Conservation (phyloP, 495 filamentous ascomycete species). For the Tuber borchii region DNA sequence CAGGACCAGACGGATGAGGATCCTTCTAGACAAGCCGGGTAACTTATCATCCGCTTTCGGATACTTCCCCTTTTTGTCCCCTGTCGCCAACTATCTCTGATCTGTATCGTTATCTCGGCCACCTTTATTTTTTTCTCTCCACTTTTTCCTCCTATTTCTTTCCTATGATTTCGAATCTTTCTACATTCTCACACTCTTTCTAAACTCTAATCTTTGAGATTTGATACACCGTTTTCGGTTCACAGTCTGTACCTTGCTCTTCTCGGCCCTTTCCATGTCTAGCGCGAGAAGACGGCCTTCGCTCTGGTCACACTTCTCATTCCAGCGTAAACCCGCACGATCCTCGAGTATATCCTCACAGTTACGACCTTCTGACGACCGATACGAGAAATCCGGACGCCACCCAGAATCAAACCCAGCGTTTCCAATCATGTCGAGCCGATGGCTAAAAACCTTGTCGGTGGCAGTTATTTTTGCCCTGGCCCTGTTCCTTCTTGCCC, state of each 20-base stretch:
- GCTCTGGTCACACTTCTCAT: constrained; percentile 40
- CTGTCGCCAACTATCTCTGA: neutral
- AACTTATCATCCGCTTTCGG: neutral
- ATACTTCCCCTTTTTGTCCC: neutral
- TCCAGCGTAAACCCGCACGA: constrained; percentile 37
- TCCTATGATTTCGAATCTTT: neutral
- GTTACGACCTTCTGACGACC: constrained; percentile 42
- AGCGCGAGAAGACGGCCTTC: constrained; percentile 40
- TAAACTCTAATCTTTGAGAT: neutral
- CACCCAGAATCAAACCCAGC: constrained; percentile 34
- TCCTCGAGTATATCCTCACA: constrained; percentile 40
- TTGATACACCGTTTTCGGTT: neutral
- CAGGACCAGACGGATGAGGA: neutral
- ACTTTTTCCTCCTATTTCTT: neutral
- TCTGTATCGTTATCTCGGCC: neutral
- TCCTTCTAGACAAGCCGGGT: neutral
- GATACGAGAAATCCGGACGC: constrained; percentile 48
- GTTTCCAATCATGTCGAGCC: constrained; percentile 45
- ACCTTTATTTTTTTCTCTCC: neutral
- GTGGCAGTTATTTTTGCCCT: constrained; percentile 57
- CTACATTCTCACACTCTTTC: neutral
- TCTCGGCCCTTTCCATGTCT: constrained; percentile 34
- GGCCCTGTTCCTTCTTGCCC: constrained; percentile 56
- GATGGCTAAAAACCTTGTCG: constrained; percentile 60
- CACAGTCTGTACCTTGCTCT: neutral